phyloP scores from a whole-genome alignment of 805 yeast species.

The Candida nonsorbophila region DNA sequence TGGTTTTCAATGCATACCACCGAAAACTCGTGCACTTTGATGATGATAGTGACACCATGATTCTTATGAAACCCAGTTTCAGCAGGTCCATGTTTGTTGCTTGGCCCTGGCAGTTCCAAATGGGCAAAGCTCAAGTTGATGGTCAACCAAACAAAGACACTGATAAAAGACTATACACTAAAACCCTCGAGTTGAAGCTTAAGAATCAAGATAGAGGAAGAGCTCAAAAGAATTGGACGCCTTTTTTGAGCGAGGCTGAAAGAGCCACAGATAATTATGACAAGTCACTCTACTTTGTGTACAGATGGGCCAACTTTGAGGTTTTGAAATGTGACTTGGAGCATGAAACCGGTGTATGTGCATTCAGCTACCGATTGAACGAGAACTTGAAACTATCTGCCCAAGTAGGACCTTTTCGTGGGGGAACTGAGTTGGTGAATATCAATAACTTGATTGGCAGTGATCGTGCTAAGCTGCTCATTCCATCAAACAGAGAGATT shows the following conservation, averaged over 20 bases:
- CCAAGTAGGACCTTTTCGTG: conserved; percentile 28
- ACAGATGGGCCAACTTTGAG: conserved; percentile 23
- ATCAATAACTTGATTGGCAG: conserved; percentile 11
- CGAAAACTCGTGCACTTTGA: conserved; percentile 10
- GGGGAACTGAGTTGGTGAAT: conserved; percentile 31
- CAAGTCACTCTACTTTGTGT: conserved; percentile 20
- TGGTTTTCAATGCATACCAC: conserved; percentile 34
- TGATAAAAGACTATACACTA: conserved; percentile 13
- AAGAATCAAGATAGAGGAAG: conserved; percentile 9
- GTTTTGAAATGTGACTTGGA: conserved; percentile 12
- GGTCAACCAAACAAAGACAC: conserved; percentile 10
- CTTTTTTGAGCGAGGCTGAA: conserved; percentile 22
- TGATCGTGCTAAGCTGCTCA: conserved; percentile 5
- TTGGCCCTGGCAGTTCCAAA: conserved; percentile 31
- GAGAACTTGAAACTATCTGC: conserved; percentile 3
- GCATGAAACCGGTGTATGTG: conserved; percentile 10
- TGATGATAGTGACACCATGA: conserved; percentile 10
- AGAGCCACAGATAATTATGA: conserved; percentile 14
- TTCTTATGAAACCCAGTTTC: conserved; percentile 7
- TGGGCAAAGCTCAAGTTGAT: conserved; percentile 18
- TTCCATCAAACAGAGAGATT: conserved; percentile 20
- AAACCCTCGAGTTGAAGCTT: conserved; percentile 13
- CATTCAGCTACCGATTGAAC: conserved; percentile 7
- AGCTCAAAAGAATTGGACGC: conserved; percentile 37
- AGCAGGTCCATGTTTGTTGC: conserved; percentile 25